Base-by-base conservation (phyloP, 2,329 filamentous ascomycete species). In the Aspergillus brunneoviolaceus region DNA sequence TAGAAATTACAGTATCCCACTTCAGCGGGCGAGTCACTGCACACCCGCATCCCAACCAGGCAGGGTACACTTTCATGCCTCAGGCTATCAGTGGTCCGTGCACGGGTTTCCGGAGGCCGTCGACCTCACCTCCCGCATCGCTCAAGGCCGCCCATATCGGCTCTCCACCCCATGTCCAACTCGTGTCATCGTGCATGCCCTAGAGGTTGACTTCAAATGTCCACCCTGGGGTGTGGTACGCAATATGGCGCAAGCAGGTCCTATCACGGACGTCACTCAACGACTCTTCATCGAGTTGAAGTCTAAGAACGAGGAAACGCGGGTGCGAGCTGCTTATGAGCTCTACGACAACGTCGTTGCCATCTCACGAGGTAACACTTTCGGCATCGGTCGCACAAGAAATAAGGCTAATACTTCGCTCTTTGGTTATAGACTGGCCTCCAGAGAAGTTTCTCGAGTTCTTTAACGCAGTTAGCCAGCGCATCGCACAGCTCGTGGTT, bases 391-490 rank as follows among this genome's bases (percentile, higher is more conserved):
- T 52, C 50, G 16, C 19, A 31, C 29, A 14, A 51, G 6, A 25
- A 7, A 29, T 14, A 16, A 27, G 55, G 45, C 66, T 73, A 48
- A 68, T 56, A 21, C 25, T 52, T 57, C 27, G 10, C 11, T 35
- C 42, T 53, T 55, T 45, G 39, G 39, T 45, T 19, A 16, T 69
- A 89, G 95, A 98, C 77, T 85, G 95, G 72, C 85, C 86, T 25
- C 84, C 89, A 56, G 92, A 95, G 72, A 87, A 89, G 64, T 98
- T 98, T 77, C 78, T 82, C 60, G 83, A 85, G 66, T 89, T 87
- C 75, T 90, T 90, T 74, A 86, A 85, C 70, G 81, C 85, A 59
- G 84, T 90, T 63, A 89, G 86, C 71, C 79, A 81, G 66, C 84
- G 85, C 60, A 88, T 91, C 69, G 86, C 86, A 58, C 81, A 84